Evolutionary conservation across 768 basidiomycete species (phyloP).

Genomic region (Pisolithus sp.): DNA sequence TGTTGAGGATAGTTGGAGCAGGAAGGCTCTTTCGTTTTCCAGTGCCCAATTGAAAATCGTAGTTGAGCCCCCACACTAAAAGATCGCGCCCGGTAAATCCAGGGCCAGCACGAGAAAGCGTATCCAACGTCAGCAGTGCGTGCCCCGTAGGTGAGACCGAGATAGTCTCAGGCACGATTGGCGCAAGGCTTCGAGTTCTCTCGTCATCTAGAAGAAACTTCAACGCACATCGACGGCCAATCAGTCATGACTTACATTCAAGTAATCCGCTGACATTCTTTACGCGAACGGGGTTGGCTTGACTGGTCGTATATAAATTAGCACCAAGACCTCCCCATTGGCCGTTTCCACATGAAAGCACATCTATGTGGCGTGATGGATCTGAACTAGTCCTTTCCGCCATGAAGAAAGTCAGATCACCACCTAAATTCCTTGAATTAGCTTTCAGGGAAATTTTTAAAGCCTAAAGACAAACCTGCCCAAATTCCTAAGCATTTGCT

Average conservation of each 20-base stretch:
- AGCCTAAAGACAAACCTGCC: constrained; percentile 41
- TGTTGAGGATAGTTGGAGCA: constrained; percentile 46
- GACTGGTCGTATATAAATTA: constrained; percentile 55
- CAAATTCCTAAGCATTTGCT: constrained; percentile 60
- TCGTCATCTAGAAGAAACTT: constrained; percentile 53
- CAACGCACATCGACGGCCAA: constrained; percentile 3
- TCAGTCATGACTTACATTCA: constrained; percentile 60
- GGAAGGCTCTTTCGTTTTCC: constrained; percentile 59
- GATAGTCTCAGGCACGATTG: constrained; percentile 57
- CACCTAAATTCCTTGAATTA: constrained; percentile 37
- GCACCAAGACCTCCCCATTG: constrained; percentile 77
- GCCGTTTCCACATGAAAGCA: constrained; percentile 79
- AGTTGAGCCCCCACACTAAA: constrained; percentile 67
- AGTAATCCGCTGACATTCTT: constrained; percentile 75
- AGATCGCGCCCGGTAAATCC: constrained; percentile 58
- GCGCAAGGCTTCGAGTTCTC: constrained; percentile 45
- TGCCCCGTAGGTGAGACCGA: constrained; percentile 73
- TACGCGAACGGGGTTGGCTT: constrained; percentile 62
- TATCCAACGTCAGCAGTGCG: constrained; percentile 67
- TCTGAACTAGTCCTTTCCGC: constrained; percentile 47
- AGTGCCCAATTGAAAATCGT: constrained; percentile 69
- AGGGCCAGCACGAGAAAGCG: constrained; percentile 40
- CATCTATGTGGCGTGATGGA: constrained; percentile 37
- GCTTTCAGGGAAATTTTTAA: not conserved
- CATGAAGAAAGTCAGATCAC: constrained; percentile 72